A percentile compares a stretch with the other conserved stretches of the same genome.
Conservation (phyloP, 2,329 filamentous ascomycete genomes). For the Immersiporthe knoxdaviesiana region DNA sequence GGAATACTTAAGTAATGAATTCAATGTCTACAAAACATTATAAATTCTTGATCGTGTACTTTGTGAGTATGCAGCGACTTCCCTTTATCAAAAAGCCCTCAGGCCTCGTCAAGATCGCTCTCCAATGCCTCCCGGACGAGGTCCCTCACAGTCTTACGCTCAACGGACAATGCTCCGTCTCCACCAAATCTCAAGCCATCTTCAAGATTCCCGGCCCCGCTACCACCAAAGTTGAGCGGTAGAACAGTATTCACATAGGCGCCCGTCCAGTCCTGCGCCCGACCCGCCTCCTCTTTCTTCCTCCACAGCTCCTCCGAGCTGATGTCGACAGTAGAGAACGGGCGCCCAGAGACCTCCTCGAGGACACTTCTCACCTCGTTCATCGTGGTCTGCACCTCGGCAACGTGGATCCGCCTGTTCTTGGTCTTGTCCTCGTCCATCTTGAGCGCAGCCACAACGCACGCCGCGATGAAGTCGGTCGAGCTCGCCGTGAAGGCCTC, state of each 20-base stretch:
- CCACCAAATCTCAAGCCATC: background rate
- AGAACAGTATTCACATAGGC: background rate
- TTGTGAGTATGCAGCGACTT: no score
- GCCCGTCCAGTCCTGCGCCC: background rate
- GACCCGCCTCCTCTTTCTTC: slow-evolving; percentile 4
- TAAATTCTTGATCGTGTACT: no score
- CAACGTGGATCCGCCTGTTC: slow-evolving; percentile 3
- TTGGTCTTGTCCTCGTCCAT: slow-evolving; percentile 14
- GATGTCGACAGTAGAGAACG: background rate
- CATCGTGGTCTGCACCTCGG: slow-evolving; percentile 8
- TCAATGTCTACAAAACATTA: no score
- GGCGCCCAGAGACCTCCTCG: background rate
- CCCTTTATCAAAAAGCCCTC: background rate
- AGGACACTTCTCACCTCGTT: background rate
- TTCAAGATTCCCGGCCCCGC: background rate
- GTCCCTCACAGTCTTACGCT: background rate
- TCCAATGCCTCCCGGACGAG: background rate
- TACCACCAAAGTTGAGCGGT: background rate
- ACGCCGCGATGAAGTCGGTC: slow-evolving; percentile 3
- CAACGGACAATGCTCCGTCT: background rate
- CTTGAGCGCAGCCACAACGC: slow-evolving; percentile 6
- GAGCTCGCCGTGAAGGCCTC: slow-evolving; percentile 8
- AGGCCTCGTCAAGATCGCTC: background rate
- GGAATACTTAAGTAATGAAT: no score
- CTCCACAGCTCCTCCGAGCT: background rate